Conservation (phyloP, 371 early-diverging fungal genomes). For the Zancudomyces culisetae region DNA sequence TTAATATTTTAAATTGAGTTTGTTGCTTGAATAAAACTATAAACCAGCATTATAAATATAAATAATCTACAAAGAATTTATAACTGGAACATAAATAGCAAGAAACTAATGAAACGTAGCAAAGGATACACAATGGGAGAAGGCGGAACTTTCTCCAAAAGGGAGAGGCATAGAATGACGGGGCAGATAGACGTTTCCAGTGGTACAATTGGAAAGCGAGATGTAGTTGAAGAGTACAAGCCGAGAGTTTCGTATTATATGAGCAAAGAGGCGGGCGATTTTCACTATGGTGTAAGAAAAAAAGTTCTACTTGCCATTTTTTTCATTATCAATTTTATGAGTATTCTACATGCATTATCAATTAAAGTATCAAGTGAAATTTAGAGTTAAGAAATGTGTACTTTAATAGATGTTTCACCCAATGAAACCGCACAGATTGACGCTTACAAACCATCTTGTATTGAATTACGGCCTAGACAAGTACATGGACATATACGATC, state of each 20-base stretch:
- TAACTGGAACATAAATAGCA: background rate
- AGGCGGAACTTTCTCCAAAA: constrained; percentile 1
- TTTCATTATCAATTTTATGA: background rate
- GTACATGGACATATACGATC: constrained; percentile 71
- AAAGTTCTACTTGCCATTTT: background rate
- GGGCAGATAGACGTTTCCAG: background rate
- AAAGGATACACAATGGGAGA: background rate
- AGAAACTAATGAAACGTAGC: background rate
- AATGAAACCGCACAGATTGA: constrained; percentile 91
- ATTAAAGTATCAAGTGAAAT: too few relatives aligned
- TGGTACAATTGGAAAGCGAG: background rate
- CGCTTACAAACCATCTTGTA: constrained; percentile 79
- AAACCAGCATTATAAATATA: background rate
- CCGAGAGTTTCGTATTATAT: constrained; percentile 69
- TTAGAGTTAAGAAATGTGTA: too few relatives aligned
- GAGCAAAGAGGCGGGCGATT: constrained; percentile 68
- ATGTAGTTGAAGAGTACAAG: constrained; percentile 15
- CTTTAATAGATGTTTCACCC: constrained; percentile 54
- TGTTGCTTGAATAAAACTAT: background rate
- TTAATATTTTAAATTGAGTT: background rate
- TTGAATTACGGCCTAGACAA: constrained; percentile 68
- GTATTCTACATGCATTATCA: background rate
- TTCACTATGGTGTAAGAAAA: constrained; percentile 62
- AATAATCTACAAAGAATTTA: background rate
- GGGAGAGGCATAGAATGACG: background rate